These are phyloP conservation scores for Groenewaldozyma auringiensis DNA, from an alignment of 1,139 yeast species.

Conservation along the genomic window DNA sequence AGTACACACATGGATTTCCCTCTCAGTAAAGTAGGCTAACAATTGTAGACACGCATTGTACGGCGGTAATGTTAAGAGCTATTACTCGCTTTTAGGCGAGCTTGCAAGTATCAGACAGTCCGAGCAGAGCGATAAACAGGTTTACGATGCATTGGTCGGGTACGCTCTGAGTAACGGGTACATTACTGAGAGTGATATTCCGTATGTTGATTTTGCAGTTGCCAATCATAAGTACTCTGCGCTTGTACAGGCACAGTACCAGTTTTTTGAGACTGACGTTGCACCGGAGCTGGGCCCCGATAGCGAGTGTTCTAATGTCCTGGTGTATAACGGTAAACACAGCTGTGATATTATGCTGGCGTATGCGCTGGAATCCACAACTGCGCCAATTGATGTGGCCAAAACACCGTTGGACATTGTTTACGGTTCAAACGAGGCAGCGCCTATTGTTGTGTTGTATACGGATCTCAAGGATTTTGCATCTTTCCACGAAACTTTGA, in stretches of 20 bases:
- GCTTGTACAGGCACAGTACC: constrained; percentile 55
- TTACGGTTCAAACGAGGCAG: constrained; percentile 39
- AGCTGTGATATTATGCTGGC: constrained; percentile 60
- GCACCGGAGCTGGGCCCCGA: constrained; percentile 19
- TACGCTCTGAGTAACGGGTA: constrained; percentile 26
- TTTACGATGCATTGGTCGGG: constrained; percentile 35
- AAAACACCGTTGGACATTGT: constrained; percentile 50
- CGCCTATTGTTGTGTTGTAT: constrained; percentile 44
- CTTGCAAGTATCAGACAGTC: constrained; percentile 27
- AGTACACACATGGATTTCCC: constrained; percentile 15
- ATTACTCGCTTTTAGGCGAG: constrained; percentile 39
- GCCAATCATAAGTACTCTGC: constrained; percentile 53
- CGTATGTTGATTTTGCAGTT: constrained; percentile 44
- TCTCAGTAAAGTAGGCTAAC: constrained; percentile 1
- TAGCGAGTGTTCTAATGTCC: constrained; percentile 41
- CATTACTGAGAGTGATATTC: constrained; percentile 18
- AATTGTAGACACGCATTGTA: constrained; percentile 49
- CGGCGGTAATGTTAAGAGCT: constrained; percentile 43
- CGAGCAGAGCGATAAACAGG: constrained; percentile 33
- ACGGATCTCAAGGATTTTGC: constrained; percentile 47
- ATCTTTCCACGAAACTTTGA: constrained; percentile 51
- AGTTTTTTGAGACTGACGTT: constrained; percentile 36
- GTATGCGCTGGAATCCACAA: constrained; percentile 52
- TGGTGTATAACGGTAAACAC: constrained; percentile 42
- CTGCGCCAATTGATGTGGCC: constrained; percentile 20